Evolutionary conservation across 257 asterid species (phyloP), one percentile per base, ranked within the genome.

Genomic region (Ilex asprella): DNA sequence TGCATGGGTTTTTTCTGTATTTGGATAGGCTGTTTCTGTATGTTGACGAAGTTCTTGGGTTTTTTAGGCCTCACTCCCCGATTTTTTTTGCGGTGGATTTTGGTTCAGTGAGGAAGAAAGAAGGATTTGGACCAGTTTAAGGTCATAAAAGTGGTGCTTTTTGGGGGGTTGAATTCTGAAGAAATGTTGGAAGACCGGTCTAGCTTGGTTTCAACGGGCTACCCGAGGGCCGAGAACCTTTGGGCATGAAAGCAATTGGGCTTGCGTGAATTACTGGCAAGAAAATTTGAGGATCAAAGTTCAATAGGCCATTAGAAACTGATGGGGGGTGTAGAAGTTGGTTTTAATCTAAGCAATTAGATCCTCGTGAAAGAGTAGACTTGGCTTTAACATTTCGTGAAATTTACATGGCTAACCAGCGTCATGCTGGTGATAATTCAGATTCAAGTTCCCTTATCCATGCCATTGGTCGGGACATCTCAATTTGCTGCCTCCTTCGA

Each of bases 101-200:
- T 65, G 10, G 70, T 65, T 43, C 35, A 56, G 56, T 61, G 75
- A 62, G 75, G 60, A 60, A 65, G 58, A 63, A 60, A 61, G 44
- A 46, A 59, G 65, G 70, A 16, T 65, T 66, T 63, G 58, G 67
- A 55, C 75, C 15, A 12, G 41, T 39, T 5, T 10, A 14, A 46
- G 14, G 41, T 35, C 52, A 10, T 46, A 10, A 46, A 67, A 41
- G 61, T 62, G 39, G 63, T 53, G 69, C 87, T 30, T 64, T 69
- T 68, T 63, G 59, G 65, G 69, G 72, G 74, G 70, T 41, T 73
- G 73, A 79, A 60, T 55, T 72, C 77, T 30, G 61, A 75, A 74
- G 89, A 73, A 41, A 88, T 92, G 99, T 77, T 92, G 79, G 95
- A 89, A 67, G 94, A 86, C 30, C 75, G 84, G 64, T 63, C 91